Conservation (phyloP, 225 moss, liverwort and hornwort species). For the Bryum argenteum region DNA sequence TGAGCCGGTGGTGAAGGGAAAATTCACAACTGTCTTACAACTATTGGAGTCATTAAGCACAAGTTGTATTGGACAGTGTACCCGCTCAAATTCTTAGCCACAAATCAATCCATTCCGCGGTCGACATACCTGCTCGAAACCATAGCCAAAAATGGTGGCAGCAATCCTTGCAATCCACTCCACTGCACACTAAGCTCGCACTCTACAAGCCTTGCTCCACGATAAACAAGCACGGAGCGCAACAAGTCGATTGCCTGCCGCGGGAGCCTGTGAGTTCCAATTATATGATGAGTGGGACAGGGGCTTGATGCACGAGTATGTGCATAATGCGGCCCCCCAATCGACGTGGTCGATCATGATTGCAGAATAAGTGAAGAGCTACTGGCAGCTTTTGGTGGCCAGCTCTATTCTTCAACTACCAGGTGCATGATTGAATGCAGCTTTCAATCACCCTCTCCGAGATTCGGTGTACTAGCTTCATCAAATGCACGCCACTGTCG, state of each 20-base stretch:
- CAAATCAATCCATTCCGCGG: not conserved
- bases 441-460: not conserved
- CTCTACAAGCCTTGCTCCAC: not conserved
- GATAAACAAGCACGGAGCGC: not conserved
- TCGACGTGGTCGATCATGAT: not conserved
- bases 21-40: too few species aligned
- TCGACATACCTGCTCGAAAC: conserved; percentile 54
- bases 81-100: too few species aligned
- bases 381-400: not conserved
- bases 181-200: conserved; percentile 22
- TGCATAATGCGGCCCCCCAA: not conserved
- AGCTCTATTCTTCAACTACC: conserved; percentile 1
- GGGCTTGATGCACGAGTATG: not conserved
- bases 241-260: not conserved
- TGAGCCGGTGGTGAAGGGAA: too few species aligned
- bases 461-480: too few species aligned
- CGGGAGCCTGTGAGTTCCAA: not conserved
- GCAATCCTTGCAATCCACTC: conserved; percentile 41
- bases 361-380: conserved; percentile 21
- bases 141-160: conserved; percentile 44
- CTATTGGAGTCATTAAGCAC: too few species aligned
- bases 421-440: conserved; percentile 27
- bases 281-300: not conserved
- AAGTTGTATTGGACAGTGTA: too few species aligned
- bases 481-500: too few species aligned